Evolutionary conservation across 2,329 filamentous ascomycete genomes (phyloP), one percentile per base, ranked within the genome.

Genomic region (Fusarium sororula): DNA sequence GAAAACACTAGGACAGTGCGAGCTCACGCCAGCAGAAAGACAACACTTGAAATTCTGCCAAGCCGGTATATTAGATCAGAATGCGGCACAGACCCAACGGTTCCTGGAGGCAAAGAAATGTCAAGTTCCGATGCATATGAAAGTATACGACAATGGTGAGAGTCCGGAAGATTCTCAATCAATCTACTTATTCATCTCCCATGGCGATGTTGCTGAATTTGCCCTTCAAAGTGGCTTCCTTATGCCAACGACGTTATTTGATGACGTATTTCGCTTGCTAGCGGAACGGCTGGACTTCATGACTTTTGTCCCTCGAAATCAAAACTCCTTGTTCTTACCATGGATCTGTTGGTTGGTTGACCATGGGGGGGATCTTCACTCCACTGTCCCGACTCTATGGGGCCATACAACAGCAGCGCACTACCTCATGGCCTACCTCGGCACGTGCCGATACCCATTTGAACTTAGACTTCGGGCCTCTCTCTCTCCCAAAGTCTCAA

Each of bases 401-500:
- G 45, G 45, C 13, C 4, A 3, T 22, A 48, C 20, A 22, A 48
- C 45, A 48, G 45, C 45, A 15, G 45, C 45, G 13, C 45, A 48
- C 45, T 48, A 48, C 45, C 28, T 48, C 20, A 48, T 48, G 45
- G 0, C 45, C 13, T 48, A 11, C 9, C 24, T 47, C 4, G 8
- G 44, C 18, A 2, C 1, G 1, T 14, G 20, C 1, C 0, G 6
- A 22, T 0, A 0, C 12, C 6, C 38, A 9, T 41, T 28, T 14
- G 0, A 0, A 1, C 2, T 1, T 47, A 12, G 18, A 11, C 4
- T 0, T 28, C 9, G 8, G 0, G 5, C 11, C 6, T 6, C 45
- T 7, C 18, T 47, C 0, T 22, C 26, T 15, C 3, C 18, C 0
- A 11, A 22, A 6, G 9, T 28, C 45, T 28, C 45, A 7, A 15